Conservation (phyloP, 2,329 filamentous ascomycete genomes). For the Hypoxylon sp. region DNA sequence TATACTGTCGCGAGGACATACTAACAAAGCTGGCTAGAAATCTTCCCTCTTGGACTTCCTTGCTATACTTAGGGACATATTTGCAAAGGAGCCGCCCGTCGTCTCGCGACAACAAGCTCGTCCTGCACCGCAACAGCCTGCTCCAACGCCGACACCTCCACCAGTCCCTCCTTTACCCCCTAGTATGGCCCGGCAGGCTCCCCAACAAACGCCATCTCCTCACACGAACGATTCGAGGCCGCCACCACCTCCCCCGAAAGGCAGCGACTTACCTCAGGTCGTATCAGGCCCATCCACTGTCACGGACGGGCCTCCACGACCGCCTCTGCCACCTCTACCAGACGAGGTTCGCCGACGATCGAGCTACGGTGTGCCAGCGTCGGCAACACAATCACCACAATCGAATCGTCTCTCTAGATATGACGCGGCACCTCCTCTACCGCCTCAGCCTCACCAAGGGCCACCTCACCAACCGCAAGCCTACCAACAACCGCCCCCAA, state of each 20-base stretch:
- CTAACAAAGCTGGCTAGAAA: conserved; percentile 69
- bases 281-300: conserved; percentile 56
- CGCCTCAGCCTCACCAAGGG: conserved; percentile 52
- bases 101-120: conserved; percentile 76
- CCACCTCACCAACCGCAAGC: conserved; percentile 50
- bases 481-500: conserved; percentile 49
- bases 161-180: conserved; percentile 80
- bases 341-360: conserved; percentile 50
- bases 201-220: conserved; percentile 55
- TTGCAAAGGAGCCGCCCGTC: conserved; percentile 94
- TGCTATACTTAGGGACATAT: conserved; percentile 85
- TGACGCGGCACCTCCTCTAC: conserved; percentile 54
- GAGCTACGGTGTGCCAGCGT: conserved; percentile 41
- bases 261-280: conserved; percentile 52
- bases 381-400: conserved; percentile 41
- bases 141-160: conserved; percentile 67
- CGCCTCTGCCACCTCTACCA: conserved; percentile 58
- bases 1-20: neutral
- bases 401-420: conserved; percentile 54
- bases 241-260: conserved; percentile 71
- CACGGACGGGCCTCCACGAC: conserved; percentile 52
- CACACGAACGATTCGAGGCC: conserved; percentile 56
- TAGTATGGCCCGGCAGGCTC: conserved; percentile 67
- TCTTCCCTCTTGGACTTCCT: conserved; percentile 88
- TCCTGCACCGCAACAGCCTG: conserved; percentile 54